These are phyloP conservation scores for Fusarium sublunatum DNA, from an alignment of 2,329 filamentous ascomycete species.

Conservation along the genomic window DNA sequence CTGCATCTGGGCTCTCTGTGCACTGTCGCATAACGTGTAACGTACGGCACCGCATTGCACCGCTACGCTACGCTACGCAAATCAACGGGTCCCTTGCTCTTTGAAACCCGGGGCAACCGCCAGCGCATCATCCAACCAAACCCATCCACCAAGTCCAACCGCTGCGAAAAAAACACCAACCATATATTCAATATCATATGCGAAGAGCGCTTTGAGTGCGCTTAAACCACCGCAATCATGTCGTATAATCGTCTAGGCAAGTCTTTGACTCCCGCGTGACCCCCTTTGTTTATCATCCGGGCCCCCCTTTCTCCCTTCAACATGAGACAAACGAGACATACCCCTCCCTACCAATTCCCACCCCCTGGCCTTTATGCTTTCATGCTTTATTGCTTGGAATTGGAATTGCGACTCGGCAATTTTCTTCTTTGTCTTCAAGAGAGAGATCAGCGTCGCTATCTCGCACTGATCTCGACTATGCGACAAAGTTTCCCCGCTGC, in stretches of 20 bases:
- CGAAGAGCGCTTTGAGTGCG: constrained; percentile 41
- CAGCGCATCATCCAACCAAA: constrained; percentile 23
- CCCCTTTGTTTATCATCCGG: constrained; percentile 33
- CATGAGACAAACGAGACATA: constrained; percentile 38
- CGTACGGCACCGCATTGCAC: background rate
- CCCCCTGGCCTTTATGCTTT: constrained; percentile 35
- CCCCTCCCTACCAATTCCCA: constrained; percentile 38
- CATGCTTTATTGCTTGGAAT: constrained; percentile 28
- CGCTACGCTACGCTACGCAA: constrained; percentile 23
- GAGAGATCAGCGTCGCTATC: background rate
- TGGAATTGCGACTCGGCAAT: constrained; percentile 22
- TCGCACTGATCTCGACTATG: constrained; percentile 2
- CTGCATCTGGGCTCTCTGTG: constrained; percentile 12
- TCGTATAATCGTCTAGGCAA: constrained; percentile 80
- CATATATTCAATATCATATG: constrained; percentile 12
- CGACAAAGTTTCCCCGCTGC: constrained; percentile 17
- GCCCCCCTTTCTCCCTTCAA: constrained; percentile 38
- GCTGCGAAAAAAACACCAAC: constrained; percentile 18
- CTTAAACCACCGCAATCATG: constrained; percentile 60
- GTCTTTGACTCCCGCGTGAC: constrained; percentile 49
- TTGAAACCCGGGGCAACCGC: constrained; percentile 44
- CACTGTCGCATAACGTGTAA: constrained; percentile 10
- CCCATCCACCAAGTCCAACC: constrained; percentile 14
- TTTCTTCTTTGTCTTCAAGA: constrained; percentile 1
- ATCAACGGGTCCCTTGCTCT: constrained; percentile 25